These are phyloP conservation scores for Penicillium pulvis DNA, from an alignment of 495 filamentous ascomycete genomes.

Conservation along the genomic window DNA sequence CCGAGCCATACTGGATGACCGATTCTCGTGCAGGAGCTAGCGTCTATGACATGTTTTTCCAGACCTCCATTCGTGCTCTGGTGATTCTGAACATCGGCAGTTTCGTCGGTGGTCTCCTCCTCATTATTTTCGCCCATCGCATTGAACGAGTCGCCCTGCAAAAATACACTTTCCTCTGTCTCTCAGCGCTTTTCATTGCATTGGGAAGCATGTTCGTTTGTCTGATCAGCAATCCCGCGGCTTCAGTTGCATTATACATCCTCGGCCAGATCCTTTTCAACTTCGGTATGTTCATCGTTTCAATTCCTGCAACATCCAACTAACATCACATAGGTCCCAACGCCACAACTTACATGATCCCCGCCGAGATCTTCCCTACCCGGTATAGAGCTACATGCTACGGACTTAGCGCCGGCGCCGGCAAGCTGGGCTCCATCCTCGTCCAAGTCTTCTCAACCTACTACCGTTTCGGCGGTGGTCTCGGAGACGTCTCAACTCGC, in stretches of 20 bases:
- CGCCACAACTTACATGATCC: conserved; percentile 63
- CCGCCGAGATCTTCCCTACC: conserved; percentile 63
- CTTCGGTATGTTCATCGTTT: conserved; percentile 42
- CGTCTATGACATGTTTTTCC: conserved; percentile 43
- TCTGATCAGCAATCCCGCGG: conserved; percentile 39
- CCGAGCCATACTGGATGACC: conserved; percentile 42
- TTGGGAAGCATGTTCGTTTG: conserved; percentile 51
- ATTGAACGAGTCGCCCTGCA: conserved; percentile 52
- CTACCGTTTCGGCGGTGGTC: conserved; percentile 41
- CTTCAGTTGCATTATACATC: conserved; percentile 58
- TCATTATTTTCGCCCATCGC: conserved; percentile 46
- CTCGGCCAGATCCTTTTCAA: conserved; percentile 66
- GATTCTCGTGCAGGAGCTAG: conserved; percentile 32
- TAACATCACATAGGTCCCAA: conserved; percentile 47
- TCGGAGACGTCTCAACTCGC: conserved; percentile 33
- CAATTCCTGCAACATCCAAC: conserved; percentile 11
- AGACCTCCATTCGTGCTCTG: conserved; percentile 41
- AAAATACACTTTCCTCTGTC: conserved; percentile 49
- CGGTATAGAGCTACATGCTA: conserved; percentile 60
- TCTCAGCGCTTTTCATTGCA: conserved; percentile 51
- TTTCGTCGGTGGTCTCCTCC: conserved; percentile 45
- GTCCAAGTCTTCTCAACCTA: conserved; percentile 55
- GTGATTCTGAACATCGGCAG: conserved; percentile 49
- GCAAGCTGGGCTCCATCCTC: conserved; percentile 61
- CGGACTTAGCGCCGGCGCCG: conserved; percentile 55